phyloP scores from a whole-genome alignment of 768 basidiomycete species.

The Boletus rubescentipes region DNA sequence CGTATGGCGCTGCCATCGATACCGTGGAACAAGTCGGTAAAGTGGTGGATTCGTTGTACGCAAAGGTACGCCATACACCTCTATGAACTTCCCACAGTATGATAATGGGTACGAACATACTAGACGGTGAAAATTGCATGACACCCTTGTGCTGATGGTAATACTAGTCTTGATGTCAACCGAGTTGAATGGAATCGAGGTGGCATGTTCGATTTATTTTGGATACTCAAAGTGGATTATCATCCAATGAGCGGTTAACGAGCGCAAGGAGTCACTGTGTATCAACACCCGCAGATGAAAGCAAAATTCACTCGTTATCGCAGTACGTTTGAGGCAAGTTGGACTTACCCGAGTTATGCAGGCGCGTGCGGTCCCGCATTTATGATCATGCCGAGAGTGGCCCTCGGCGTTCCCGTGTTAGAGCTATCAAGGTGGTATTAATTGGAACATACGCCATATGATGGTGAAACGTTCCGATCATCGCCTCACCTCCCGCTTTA shows the following conservation, averaged over 20 bases:
- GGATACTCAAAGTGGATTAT: background rate
- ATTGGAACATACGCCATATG: background rate
- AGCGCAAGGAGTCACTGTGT: background rate
- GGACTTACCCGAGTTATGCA: background rate
- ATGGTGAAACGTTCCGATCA: background rate
- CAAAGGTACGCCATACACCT: conserved; percentile 52
- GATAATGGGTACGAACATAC: background rate
- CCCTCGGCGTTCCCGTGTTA: background rate
- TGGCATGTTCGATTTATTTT: background rate
- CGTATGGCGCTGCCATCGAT: conserved; percentile 85
- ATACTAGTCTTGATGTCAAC: background rate
- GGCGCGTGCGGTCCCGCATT: background rate
- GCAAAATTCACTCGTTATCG: background rate
- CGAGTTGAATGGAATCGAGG: background rate
- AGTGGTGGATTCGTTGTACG: conserved; percentile 92
- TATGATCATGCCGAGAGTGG: background rate
- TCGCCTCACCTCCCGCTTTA: background rate
- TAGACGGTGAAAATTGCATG: conserved; percentile 47
- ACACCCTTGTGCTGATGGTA: conserved; percentile 5
- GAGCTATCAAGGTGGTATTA: background rate
- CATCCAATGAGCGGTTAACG: background rate
- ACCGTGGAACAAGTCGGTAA: conserved; percentile 89
- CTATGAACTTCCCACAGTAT: background rate
- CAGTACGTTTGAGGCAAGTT: background rate
- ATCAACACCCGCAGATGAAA: background rate